phyloP scores from a whole-genome alignment of 306 rosid genomes.

The Potentilla sterilis region DNA sequence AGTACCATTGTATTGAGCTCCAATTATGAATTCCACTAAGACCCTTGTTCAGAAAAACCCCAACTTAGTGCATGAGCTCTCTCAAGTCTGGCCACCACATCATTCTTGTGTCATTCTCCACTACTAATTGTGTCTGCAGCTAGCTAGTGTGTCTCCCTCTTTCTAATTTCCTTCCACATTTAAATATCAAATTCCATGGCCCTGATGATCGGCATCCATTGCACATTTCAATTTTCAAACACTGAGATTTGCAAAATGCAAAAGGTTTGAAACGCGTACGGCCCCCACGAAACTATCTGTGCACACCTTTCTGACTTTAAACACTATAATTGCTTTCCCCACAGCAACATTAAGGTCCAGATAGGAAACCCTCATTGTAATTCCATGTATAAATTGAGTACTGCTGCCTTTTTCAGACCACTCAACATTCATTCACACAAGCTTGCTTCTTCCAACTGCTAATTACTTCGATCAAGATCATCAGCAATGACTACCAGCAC shows the following conservation, averaged over 20 bases:
- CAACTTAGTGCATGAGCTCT: constrained; percentile 30
- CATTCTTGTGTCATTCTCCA: constrained; percentile 41
- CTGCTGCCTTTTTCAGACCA: constrained; percentile 17
- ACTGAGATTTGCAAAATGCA: constrained; percentile 6
- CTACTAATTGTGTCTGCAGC: neutral
- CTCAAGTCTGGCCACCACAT: constrained; percentile 28
- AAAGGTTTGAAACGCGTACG: constrained; percentile 32
- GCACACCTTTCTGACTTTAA: constrained; percentile 53
- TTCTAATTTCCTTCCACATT: constrained; percentile 9
- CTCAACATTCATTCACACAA: constrained; percentile 19
- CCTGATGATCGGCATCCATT: constrained; percentile 12
- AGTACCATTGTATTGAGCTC: constrained; percentile 6
- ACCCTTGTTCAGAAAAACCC: constrained; percentile 26
- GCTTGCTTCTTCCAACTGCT: neutral
- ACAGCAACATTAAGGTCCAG: constrained; percentile 8
- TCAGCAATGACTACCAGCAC: constrained; percentile 34
- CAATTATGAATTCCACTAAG: constrained; percentile 52
- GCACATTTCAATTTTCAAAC: constrained; percentile 19
- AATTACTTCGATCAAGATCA: neutral
- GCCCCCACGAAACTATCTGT: constrained; percentile 33
- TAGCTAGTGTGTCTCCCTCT: constrained; percentile 6
- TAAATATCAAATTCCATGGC: constrained; percentile 20
- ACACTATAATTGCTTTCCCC: constrained; percentile 18
- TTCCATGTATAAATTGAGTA: constrained; percentile 49
- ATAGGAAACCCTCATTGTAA: neutral